Base-by-base conservation (phyloP, 2,329 filamentous ascomycete genomes). In the Pseudogymnoascus sp. region DNA sequence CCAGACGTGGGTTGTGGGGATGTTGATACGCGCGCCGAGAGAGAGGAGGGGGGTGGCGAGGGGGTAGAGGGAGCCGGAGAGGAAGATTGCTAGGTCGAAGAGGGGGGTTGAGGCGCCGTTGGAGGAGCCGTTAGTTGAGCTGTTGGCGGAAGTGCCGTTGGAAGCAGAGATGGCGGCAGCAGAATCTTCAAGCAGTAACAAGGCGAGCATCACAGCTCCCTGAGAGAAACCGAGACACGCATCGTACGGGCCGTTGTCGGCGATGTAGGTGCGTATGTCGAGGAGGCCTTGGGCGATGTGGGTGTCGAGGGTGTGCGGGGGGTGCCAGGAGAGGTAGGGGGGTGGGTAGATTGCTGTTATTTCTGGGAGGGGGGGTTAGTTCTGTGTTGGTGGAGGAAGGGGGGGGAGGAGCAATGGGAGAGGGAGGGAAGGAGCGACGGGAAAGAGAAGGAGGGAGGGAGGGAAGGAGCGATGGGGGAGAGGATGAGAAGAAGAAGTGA, bases 71-170 rank as follows among this genome's bases (percentile, higher is more conserved):
- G 34, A 41, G 16, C 14, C 21, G 57, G 10, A 23, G 73, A 77
- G 73, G 68, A 78, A 78, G 79, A 67, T 84, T 81, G 63, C 79
- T 79, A 0, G 81, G 83, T 2, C 80, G 80, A 31, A 83, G 77
- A 68, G 83, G 78, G 62, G 25, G 80, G 71, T 39, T 0, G 36
- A 6, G 3, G 36, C 1, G 36, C 14, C 36, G 14, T 39, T 39
- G 36, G 14, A 6, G 36, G 28, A 8, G 6, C 6, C 28, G 2
- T 31, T 31, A 8, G 28, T 31, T 36, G 34, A 28, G 8, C 31
- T 34, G 31, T 11, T 34, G 31, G 31, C 8, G 36, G 36, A 39
- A 5, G 11, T 14, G 63, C 10, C 31, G 36, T 37, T 37, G 11
- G 36, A 4, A 7, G 36, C 13, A 14, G 14, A 16, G 37, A 19